Percentiles rank a stretch among this genome's conserved stretches.
Conservation (phyloP, 1,284 basidiomycete species). For the Puccinia novopanici region DNA sequence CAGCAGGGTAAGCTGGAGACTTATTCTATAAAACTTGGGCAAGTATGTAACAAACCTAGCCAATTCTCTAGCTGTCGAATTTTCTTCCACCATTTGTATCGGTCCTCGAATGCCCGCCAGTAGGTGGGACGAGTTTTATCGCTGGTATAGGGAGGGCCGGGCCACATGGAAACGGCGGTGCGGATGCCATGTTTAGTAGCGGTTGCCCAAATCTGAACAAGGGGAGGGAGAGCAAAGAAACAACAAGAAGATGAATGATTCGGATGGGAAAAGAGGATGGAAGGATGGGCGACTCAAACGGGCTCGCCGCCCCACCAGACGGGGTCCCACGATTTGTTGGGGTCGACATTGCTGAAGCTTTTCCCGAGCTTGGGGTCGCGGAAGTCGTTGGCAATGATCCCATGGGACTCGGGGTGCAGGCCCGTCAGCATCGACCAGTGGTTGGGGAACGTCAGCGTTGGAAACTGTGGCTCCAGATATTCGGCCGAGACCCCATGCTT, state of each 20-base stretch:
- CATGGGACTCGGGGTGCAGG: slow-evolving; percentile 61
- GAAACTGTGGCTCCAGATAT: slow-evolving; percentile 62
- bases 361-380: slow-evolving; percentile 18
- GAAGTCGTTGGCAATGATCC: slow-evolving; percentile 42
- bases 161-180: slow-evolving; percentile 86
- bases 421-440: slow-evolving; percentile 62
- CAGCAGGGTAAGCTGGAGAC: background rate
- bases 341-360: slow-evolving; percentile 33
- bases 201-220: slow-evolving; percentile 79
- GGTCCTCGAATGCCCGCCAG: slow-evolving; percentile 48
- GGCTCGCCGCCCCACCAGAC: slow-evolving; percentile 86
- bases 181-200: slow-evolving; percentile 71
- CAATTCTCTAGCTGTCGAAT: slow-evolving; percentile 40
- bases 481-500: slow-evolving; percentile 65
- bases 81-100: slow-evolving; percentile 39
- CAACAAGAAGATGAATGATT: background rate
- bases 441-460: slow-evolving; percentile 78
- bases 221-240: background rate
- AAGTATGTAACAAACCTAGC: slow-evolving; percentile 29
- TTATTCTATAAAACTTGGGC: background rate
- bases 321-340: slow-evolving; percentile 63
- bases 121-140: slow-evolving; percentile 40
- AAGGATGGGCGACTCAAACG: slow-evolving; percentile 62
- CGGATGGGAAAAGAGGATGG: too few species aligned
- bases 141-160: slow-evolving; percentile 60